Percentiles rank a stretch among this genome's conserved stretches.
phyloP scores from a whole-genome alignment of 1,284 basidiomycete genomes.

The Cutaneotrichosporon sp. region DNA sequence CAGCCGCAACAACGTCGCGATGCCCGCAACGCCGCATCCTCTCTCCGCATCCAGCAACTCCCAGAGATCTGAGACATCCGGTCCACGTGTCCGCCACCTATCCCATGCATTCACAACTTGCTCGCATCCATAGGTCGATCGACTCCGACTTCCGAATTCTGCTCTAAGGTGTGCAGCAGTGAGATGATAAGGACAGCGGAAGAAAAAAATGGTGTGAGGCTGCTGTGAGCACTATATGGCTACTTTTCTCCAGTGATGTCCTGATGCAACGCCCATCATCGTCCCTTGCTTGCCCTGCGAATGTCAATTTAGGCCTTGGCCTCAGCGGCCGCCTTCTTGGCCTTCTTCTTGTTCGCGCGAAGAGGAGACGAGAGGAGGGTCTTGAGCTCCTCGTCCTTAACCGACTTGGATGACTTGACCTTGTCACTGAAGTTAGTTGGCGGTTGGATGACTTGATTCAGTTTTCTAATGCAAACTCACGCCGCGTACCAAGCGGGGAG shows the following conservation, averaged over 20 bases:
- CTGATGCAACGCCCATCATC: neutral
- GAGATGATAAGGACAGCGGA: neutral
- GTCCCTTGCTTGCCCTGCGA: neutral
- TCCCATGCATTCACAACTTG: no score
- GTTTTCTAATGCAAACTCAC: conserved; percentile 36
- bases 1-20: no score
- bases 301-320: conserved; percentile 5
- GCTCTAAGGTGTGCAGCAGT: neutral
- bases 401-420: conserved; percentile 70
- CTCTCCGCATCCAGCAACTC: no score
- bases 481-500: conserved; percentile 88
- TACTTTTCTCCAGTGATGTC: neutral
- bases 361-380: conserved; percentile 69
- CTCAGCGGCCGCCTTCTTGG: conserved; percentile 60
- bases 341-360: conserved; percentile 86
- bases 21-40: no score
- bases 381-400: conserved; percentile 82
- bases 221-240: conserved; percentile 2
- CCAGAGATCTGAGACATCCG: no score
- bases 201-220: neutral
- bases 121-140: no score
- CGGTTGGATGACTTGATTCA: neutral
- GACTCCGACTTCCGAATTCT: no score
- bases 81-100: no score
- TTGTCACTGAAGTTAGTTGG: conserved; percentile 54